phyloP scores from a whole-genome alignment of 495 filamentous ascomycete species.

The Parmelia sp. region DNA sequence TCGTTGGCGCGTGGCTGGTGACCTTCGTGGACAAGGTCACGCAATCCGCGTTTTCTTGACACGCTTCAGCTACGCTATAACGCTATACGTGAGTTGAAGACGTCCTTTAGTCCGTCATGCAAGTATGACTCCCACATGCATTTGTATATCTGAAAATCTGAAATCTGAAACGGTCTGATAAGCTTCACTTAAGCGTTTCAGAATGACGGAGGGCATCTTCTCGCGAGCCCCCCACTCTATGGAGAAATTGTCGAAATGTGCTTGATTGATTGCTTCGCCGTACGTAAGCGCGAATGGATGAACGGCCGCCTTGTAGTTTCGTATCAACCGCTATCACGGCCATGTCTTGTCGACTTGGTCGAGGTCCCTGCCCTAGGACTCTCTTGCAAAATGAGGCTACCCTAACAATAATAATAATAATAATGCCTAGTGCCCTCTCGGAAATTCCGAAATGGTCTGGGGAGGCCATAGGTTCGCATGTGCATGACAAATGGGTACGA shows the following conservation, averaged over 20 bases:
- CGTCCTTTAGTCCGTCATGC: constrained; percentile 3
- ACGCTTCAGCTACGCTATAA: background rate
- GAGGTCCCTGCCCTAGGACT: too few relatives aligned
- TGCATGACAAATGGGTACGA: too few relatives aligned
- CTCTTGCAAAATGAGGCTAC: too few relatives aligned
- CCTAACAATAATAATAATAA: too few relatives aligned
- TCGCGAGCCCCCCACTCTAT: background rate
- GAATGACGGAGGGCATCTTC: background rate
- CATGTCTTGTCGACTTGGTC: too few relatives aligned
- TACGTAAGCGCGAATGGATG: background rate
- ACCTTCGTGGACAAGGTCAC: background rate
- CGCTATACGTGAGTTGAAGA: background rate
- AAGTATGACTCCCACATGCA: constrained; percentile 13
- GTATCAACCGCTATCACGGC: background rate
- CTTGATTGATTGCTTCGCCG: background rate
- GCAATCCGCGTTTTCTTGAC: background rate
- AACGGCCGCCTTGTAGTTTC: background rate
- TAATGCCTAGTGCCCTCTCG: background rate
- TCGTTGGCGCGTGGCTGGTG: background rate
- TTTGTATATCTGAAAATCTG: constrained; percentile 8
- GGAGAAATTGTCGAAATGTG: background rate
- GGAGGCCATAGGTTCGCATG: too few relatives aligned
- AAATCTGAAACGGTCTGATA: constrained; percentile 9
- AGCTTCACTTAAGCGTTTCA: constrained; percentile 1
- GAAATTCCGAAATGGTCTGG: background rate